Evolutionary conservation across 2,329 filamentous ascomycete species (phyloP).

Genomic region (Aspergillus brunneoviolaceus): DNA sequence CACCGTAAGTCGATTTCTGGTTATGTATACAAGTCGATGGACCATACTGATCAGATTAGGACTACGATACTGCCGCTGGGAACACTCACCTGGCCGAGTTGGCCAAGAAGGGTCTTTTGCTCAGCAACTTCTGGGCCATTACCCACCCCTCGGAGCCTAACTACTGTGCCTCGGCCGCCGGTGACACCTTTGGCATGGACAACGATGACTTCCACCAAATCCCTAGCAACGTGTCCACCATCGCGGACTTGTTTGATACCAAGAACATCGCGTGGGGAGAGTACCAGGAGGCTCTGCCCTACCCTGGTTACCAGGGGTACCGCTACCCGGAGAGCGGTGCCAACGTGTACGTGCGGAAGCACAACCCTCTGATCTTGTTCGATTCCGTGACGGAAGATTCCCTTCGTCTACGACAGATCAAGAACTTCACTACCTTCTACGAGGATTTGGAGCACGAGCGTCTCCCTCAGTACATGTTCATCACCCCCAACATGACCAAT

Average conservation of each 20-base stretch:
- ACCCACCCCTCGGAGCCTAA: conserved; percentile 76
- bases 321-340: conserved; percentile 59
- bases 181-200: conserved; percentile 71
- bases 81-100: conserved; percentile 49
- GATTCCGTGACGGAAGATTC: conserved; percentile 60
- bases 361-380: conserved; percentile 68
- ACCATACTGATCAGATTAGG: conserved; percentile 23
- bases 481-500: conserved; percentile 56
- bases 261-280: conserved; percentile 66
- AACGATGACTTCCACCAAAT: conserved; percentile 64
- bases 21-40: too few species aligned
- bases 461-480: conserved; percentile 68
- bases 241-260: conserved; percentile 68
- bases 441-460: conserved; percentile 62
- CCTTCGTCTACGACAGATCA: conserved; percentile 65
- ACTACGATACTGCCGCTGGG: conserved; percentile 62
- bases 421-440: conserved; percentile 71
- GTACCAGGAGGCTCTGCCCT: conserved; percentile 78
- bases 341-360: conserved; percentile 81
- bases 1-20: conserved; percentile 47
- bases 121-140: conserved; percentile 60
- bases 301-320: conserved; percentile 67
- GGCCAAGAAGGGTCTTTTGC: conserved; percentile 55
- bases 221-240: conserved; percentile 61
- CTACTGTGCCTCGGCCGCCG: conserved; percentile 67